Percentiles rank a stretch among this genome's conserved stretches.
Evolutionary conservation across 163 green algal species (phyloP).

Genomic region (Coccomyxa subellipsoidea): DNA sequence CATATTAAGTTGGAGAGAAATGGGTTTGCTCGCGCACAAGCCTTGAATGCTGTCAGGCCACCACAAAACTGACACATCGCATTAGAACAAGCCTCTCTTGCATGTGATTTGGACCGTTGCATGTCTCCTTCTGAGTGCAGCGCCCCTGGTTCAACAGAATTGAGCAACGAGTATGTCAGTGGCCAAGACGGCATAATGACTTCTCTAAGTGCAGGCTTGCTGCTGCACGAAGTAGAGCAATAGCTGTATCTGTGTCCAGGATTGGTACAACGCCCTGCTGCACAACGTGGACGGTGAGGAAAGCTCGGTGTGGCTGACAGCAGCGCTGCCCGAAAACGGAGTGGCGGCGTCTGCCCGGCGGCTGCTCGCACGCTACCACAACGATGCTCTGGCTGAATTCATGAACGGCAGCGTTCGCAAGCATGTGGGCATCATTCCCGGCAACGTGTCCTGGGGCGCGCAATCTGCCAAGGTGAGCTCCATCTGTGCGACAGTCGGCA

Average conservation of each 20-base stretch:
- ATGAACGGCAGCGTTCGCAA: constrained; percentile 18
- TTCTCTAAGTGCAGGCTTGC: too few relatives aligned
- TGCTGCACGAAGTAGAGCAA: too few relatives aligned
- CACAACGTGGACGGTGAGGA: constrained; percentile 20
- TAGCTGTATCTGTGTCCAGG: neutral
- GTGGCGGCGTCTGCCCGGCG: neutral
- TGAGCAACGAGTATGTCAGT: too few relatives aligned
- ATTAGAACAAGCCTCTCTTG: too few relatives aligned
- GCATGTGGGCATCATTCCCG: constrained; percentile 15
- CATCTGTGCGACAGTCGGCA: too few relatives aligned
- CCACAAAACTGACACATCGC: too few relatives aligned
- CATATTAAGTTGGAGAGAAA: neutral
- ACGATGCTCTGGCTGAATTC: constrained; percentile 6
- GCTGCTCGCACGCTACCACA: constrained; percentile 13
- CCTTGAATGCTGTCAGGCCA: too few relatives aligned
- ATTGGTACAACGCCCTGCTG: constrained; percentile 27
- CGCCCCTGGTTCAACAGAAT: too few relatives aligned
- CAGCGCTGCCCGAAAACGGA: neutral
- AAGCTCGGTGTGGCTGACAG: neutral
- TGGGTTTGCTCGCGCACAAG: neutral
- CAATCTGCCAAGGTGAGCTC: constrained; percentile 2
- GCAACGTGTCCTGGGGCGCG: constrained; percentile 16
- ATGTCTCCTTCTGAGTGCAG: too few relatives aligned
- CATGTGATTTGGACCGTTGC: too few relatives aligned
- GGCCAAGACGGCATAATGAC: too few relatives aligned